Evolutionary conservation across 2,329 filamentous ascomycete species (phyloP).

Genomic region (Amesomyces nigricolor): DNA sequence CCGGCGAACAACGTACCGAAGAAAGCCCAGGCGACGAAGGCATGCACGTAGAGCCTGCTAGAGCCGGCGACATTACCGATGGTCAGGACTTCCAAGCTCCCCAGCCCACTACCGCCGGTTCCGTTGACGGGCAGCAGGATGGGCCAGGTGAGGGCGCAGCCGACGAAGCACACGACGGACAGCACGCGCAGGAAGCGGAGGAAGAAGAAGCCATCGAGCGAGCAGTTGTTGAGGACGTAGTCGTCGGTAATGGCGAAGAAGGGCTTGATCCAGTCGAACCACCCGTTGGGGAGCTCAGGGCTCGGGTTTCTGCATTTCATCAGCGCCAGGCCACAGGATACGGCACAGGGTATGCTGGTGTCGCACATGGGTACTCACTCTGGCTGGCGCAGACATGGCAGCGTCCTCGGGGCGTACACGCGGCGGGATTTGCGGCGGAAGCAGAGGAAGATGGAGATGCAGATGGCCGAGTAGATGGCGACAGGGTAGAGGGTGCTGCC

Average conservation of each 20-base stretch:
- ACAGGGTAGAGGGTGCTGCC: slow-evolving; percentile 51
- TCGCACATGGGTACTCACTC: slow-evolving; percentile 41
- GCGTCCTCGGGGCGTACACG: slow-evolving; percentile 52
- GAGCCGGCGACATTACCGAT: slow-evolving; percentile 50
- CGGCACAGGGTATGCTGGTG: too few relatives aligned
- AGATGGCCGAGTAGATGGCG: slow-evolving; percentile 42
- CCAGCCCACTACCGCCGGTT: slow-evolving; percentile 62
- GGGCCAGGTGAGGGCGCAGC: slow-evolving; percentile 77
- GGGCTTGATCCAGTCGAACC: slow-evolving; percentile 56
- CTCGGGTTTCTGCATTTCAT: slow-evolving; percentile 45
- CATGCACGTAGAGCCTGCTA: slow-evolving; percentile 71
- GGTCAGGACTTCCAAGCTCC: slow-evolving; percentile 61
- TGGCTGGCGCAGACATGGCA: slow-evolving; percentile 44
- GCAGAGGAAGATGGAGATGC: slow-evolving; percentile 47
- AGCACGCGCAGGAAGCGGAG: slow-evolving; percentile 77
- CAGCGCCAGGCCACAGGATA: neutral
- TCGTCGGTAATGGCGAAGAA: slow-evolving; percentile 64
- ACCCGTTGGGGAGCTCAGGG: slow-evolving; percentile 49
- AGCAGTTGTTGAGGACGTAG: slow-evolving; percentile 79
- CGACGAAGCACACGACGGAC: slow-evolving; percentile 72
- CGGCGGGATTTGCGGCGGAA: slow-evolving; percentile 44
- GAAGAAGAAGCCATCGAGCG: slow-evolving; percentile 83
- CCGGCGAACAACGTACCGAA: slow-evolving; percentile 42
- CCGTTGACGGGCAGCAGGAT: slow-evolving; percentile 78
- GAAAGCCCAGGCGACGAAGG: slow-evolving; percentile 74